Base-by-base conservation (phyloP, 2,329 filamentous ascomycete genomes). In the Colletotrichum salicis region DNA sequence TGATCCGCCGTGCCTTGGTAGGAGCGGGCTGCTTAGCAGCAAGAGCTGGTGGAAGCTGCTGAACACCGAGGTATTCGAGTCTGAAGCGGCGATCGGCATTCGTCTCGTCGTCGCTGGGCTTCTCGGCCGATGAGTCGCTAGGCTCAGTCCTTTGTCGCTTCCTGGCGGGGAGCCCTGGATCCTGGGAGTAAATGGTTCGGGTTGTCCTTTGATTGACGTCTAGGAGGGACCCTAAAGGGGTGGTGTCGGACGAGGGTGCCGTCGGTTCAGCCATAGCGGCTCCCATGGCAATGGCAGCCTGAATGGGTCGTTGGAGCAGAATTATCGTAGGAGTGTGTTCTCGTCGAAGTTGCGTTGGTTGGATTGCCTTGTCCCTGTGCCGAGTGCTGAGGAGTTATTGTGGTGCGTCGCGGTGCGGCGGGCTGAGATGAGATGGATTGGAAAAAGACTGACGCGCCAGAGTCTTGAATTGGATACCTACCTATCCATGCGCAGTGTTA, bases 61-160 rank as follows among this genome's bases (percentile, higher is more conserved):
- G 90, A 27, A 96, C 92, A 78, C 91, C 86, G 76, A 91, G 89
- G 82, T 97, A 98, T 84, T 98, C 95, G 78, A 86, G 86, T 64
- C 87, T 86, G 78, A 93, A 90, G 59, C 92, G 89, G 65, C 87
- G 82, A 35, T 54, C 76, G 74, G 58, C 82, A 76, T 62, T 45
- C 52, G 27, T 22, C 15, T 59, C 60, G 37, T 59, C 60, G 37
- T 70, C 58, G 12, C 27, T 52, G 19, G 56, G 7, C 19, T 35
- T 51, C 48, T 60, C 63, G 11, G 19, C 13, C 19, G 48, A 29
- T 5, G 64, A 45, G 19, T 61, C 64, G 19, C 27, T 41, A 24
- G 33, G 24, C 13, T 64, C 70, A 12, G n/a, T 58, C 15, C 82
- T 83, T 74, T 81, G 82, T 67, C 83, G 82, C 75, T 85, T 85